Percentiles rank a stretch among this genome's conserved stretches.
Conservation (phyloP, 768 basidiomycete species). For the Rhizopogon vinicolor region DNA sequence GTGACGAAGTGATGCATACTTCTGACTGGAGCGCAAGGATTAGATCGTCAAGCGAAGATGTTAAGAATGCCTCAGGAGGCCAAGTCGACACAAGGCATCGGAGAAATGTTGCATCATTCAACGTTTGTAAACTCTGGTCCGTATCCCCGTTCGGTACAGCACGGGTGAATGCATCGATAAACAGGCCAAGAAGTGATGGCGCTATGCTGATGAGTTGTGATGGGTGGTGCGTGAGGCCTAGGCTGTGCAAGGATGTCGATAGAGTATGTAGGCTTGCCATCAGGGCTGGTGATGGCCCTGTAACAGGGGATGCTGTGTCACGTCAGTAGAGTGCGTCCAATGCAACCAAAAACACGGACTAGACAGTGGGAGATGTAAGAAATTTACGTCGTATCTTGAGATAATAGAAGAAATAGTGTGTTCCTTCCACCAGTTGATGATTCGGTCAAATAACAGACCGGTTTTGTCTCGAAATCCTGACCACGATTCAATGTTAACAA, state of each 20-base stretch:
- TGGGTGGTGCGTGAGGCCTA: slow-evolving; percentile 43
- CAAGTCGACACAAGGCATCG: slow-evolving; percentile 34
- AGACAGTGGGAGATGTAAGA: not conserved
- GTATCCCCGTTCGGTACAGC: slow-evolving; percentile 28
- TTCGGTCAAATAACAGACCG: slow-evolving; percentile 36
- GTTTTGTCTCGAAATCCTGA: slow-evolving; percentile 48
- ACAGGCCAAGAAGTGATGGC: slow-evolving; percentile 33
- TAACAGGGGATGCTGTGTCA: slow-evolving; percentile 13
- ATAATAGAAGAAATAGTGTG: slow-evolving; percentile 29
- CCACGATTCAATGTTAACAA: slow-evolving; percentile 1
- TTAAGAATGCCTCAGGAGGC: slow-evolving; percentile 9
- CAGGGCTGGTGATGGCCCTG: slow-evolving; percentile 49
- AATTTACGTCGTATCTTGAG: slow-evolving; percentile 13
- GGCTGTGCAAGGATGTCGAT: slow-evolving; percentile 47
- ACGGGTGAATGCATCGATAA: slow-evolving; percentile 28
- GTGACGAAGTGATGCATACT: slow-evolving; percentile 16
- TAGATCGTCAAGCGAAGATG: slow-evolving; percentile 21
- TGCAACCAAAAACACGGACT: slow-evolving; percentile 9
- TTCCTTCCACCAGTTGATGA: slow-evolving; percentile 52
- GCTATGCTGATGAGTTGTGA: slow-evolving; percentile 30
- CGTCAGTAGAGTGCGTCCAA: not conserved
- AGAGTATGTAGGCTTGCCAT: slow-evolving; percentile 52
- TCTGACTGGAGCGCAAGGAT: slow-evolving; percentile 19
- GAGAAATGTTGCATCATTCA: slow-evolving; percentile 48
- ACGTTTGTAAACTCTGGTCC: slow-evolving; percentile 23